Base-by-base conservation (phyloP, 2,329 filamentous ascomycete genomes). In the Ceratocystis colombiana region DNA sequence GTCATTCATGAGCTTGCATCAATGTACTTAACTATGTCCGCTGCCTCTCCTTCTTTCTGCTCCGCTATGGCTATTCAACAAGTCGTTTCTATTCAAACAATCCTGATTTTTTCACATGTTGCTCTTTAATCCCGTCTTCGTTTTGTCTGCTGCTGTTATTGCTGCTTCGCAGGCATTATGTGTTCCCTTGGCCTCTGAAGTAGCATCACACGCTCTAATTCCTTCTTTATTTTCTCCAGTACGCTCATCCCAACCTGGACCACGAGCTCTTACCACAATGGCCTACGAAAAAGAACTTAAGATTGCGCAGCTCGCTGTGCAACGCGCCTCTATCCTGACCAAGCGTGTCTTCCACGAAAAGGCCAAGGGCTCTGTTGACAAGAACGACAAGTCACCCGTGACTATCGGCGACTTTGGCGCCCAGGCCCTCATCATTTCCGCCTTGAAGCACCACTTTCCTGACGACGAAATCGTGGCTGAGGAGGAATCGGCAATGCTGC, bases 361-460 rank as follows among this genome's bases (percentile, higher is more conserved):
- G 77, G 88, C 90, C 72, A 97, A 97, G 79, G 93, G 93, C 71
- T 96, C 94, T 59, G 69, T 70, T 37, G 88, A 88, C 75, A 99
- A 99, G 79, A 88, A 90, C 76, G 94, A 99, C 81, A 90, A 90
- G 74, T 96, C 92, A 8, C 94, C 94, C 70, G 94, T 99, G 72
- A 99, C 94, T 20, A 94, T 97, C 72, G 94, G 93, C 75, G 94
- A 99, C 79, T 97, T 96, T 76, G 94, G 94, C 73, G 95, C 94
- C 46, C 94, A 99, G 79, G 92, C 94, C 41, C 84, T 99, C 70
- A 96, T 99, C 77, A 96, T 97, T 73, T 83, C 87, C 67, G 93
- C 93, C 33, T 87, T 99, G 71, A 87, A 87, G 76, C 84, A 89
- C 77, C 90, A 88, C 77, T 99, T 99, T 79, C 94, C 94, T 20